phyloP scores from a whole-genome alignment of 345 rosid genomes.

The Zanthoxylum bungeanum region DNA sequence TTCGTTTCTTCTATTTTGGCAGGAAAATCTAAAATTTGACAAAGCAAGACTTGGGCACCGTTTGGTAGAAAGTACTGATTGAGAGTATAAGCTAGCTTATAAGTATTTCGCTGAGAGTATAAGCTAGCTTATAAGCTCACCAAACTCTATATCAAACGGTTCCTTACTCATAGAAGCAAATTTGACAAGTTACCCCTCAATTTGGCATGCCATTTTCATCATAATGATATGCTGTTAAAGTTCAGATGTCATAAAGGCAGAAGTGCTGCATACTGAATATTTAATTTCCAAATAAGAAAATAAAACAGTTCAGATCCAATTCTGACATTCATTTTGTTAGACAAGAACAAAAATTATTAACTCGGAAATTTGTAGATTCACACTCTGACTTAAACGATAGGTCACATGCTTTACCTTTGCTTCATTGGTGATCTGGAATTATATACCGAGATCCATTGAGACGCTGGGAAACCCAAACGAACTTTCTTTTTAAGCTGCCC shows the following conservation, averaged over 20 bases:
- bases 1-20: no score
- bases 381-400: background rate
- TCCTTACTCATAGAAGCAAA: background rate
- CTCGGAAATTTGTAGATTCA: background rate
- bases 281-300: background rate
- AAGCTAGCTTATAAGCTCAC: no score
- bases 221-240: no score
- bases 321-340: background rate
- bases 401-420: conserved; percentile 36
- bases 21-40: no score
- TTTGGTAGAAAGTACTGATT: no score
- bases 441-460: conserved; percentile 57
- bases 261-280: background rate
- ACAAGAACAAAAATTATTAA: background rate
- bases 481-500: conserved; percentile 49
- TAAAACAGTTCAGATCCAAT: background rate
- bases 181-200: background rate
- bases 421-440: conserved; percentile 53
- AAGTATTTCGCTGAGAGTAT: no score
- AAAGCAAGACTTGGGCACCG: no score
- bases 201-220: background rate
- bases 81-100: no score
- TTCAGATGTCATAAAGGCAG: background rate
- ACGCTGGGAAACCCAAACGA: conserved; percentile 50
- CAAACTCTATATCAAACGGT: no score